Base-by-base conservation (phyloP, 23 red algal genomes). In the Gracilaria vermiculophylla region DNA sequence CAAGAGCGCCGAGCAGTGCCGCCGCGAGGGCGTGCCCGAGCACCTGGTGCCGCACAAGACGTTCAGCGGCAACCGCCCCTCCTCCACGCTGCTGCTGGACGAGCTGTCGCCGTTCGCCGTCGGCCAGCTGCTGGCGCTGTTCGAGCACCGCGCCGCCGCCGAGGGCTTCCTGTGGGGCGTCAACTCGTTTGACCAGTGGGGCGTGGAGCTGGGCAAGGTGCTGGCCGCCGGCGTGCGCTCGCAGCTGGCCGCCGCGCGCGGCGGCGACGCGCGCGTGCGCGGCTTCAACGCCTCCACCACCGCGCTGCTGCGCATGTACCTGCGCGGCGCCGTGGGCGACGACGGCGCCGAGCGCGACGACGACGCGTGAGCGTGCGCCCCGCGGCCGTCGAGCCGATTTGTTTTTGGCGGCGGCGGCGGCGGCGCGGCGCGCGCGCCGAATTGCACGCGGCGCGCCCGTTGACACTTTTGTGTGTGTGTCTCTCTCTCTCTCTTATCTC, bases 141-240 rank as follows among this genome's bases (percentile, higher is more conserved):
- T 91, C 71, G 97, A 99, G 80, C 97, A 99, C 81, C 97, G 97
- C 3, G 94, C 97, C 15, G 88, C 89, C 1, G 97, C 95, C 7
- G 93, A 99, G 69, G 97, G 97, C 47, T 99, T 99, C 35, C 27
- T 99, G 5, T 99, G 97, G 97, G 85, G 87, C 14, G 92, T 99
- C 55, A 99, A 99, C 77, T 95, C 92, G 39, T 99, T 99, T 72
- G 97, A 99, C 55, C 97, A 99, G 82, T 99, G 93, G 91, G 97
- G 97, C 19, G 97, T 99, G 28, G 97, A 99, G 73, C 85, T 99
- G 60, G 97, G 97, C 29, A 99, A 99, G 67, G 92, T 95, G 76
- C 89, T 99, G 14, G 97, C 97, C 5, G 95, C 91, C 34, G 77
- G 85, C 11, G 90, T 99, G 60, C 85, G 97, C 29, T 57, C 74